These are phyloP conservation scores for Senecio squalidus DNA, from an alignment of 140 eudicot genomes.

Conservation along the genomic window DNA sequence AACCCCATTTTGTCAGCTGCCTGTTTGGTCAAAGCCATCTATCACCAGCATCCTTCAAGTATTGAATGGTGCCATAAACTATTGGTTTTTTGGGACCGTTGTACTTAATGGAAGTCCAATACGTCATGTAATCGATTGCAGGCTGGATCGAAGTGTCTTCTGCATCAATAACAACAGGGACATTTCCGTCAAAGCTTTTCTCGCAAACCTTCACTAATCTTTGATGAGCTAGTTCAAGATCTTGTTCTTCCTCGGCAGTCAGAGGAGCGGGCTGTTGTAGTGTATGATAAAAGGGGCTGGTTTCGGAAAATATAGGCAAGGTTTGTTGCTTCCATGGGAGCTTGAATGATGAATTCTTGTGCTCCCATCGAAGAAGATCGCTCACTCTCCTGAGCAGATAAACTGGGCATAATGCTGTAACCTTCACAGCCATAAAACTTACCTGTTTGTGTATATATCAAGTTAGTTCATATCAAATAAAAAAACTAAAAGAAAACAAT, in stretches of 20 bases:
- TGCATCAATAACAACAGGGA: slow-evolving; percentile 74
- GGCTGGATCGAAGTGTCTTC: slow-evolving; percentile 89
- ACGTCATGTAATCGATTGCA: slow-evolving; percentile 73
- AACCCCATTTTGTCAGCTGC: slow-evolving; percentile 75
- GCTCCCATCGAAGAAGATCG: slow-evolving; percentile 82
- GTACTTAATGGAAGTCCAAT: slow-evolving; percentile 49
- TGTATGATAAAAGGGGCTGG: slow-evolving; percentile 83
- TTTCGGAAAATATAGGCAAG: slow-evolving; percentile 64
- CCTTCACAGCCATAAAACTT: slow-evolving; percentile 80
- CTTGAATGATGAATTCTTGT: slow-evolving; percentile 44
- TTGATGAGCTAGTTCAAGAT: slow-evolving; percentile 56
- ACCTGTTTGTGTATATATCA: slow-evolving; percentile 36
- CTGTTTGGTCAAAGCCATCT: slow-evolving; percentile 40
- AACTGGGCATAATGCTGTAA: slow-evolving; percentile 76
- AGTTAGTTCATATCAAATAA: not conserved
- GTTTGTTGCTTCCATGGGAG: slow-evolving; percentile 88
- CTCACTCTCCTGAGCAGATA: slow-evolving; percentile 59
- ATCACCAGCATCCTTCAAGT: slow-evolving; percentile 66
- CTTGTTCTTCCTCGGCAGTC: slow-evolving; percentile 68
- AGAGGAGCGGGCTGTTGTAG: slow-evolving; percentile 48
- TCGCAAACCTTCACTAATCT: slow-evolving; percentile 45
- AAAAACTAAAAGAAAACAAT: not conserved
- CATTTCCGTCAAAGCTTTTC: slow-evolving; percentile 30
- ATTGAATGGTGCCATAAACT: slow-evolving; percentile 72
- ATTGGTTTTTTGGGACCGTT: slow-evolving; percentile 40